phyloP scores from a whole-genome alignment of 2,329 filamentous ascomycete species.

The Beauveria pseudobassiana region DNA sequence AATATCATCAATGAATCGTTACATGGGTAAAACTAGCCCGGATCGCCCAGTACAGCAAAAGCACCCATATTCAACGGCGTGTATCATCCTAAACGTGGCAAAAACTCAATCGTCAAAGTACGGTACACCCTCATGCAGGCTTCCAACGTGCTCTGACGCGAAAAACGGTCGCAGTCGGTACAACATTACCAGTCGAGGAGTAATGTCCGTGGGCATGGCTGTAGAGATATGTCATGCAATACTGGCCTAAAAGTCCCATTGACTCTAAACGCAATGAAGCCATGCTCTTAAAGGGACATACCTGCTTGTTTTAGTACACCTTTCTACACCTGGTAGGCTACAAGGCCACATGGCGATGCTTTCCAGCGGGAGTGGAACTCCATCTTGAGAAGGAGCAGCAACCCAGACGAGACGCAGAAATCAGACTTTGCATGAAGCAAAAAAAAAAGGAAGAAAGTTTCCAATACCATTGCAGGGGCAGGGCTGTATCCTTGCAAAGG shows the following conservation, averaged over 20 bases:
- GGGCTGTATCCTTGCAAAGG: constrained; percentile 36
- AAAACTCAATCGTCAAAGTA: no score
- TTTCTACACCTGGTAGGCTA: constrained; percentile 48
- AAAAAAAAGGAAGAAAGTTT: no score
- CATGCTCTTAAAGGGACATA: constrained; percentile 54
- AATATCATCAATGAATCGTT: background rate
- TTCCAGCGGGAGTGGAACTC: constrained; percentile 39
- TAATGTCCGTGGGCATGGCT: constrained; percentile 48
- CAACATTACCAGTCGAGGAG: constrained; percentile 22
- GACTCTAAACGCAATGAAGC: constrained; percentile 58
- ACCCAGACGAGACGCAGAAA: constrained; percentile 42
- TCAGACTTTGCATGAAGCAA: constrained; percentile 34
- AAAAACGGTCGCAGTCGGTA: background rate
- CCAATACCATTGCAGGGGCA: no score
- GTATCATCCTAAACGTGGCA: no score
- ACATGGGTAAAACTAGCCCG: constrained; percentile 17
- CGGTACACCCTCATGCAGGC: constrained; percentile 35
- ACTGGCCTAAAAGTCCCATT: constrained; percentile 44
- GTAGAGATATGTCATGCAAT: constrained; percentile 57
- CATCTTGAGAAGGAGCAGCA: constrained; percentile 29
- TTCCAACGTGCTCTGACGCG: constrained; percentile 50
- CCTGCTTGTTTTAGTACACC: constrained; percentile 46
- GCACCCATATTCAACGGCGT: no score
- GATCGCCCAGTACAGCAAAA: constrained; percentile 27
- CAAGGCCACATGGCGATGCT: constrained; percentile 37